These are phyloP conservation scores for Podaxis sp. DNA, from an alignment of 768 basidiomycete species.

Conservation along the genomic window DNA sequence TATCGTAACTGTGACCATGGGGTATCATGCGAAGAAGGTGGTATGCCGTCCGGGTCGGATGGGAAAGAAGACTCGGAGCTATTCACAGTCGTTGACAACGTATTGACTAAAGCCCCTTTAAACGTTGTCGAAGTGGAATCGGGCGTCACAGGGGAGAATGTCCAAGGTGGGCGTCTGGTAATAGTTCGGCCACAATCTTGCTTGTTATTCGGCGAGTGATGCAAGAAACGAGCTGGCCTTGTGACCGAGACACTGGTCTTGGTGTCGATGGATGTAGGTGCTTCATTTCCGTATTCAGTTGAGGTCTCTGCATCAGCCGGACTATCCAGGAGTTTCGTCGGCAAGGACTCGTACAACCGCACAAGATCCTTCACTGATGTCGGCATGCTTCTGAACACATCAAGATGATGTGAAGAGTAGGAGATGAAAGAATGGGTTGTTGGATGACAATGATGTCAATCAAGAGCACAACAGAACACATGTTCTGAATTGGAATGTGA, in stretches of 20 bases:
- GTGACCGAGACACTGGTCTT: constrained; percentile 12
- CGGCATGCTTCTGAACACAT: constrained; percentile 16
- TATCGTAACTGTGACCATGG: not conserved
- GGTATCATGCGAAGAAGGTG: not conserved
- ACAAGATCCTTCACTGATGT: constrained; percentile 38
- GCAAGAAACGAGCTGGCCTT: constrained; percentile 28
- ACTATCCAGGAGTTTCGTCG: not conserved
- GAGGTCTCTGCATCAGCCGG: not conserved
- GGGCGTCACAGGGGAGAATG: not conserved
- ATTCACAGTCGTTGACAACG: not conserved
- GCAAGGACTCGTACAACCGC: constrained; percentile 29
- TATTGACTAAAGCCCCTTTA: not conserved
- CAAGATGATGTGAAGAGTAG: constrained; percentile 5
- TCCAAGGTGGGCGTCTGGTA: not conserved
- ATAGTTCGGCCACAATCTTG: not conserved
- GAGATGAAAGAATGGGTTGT: not conserved
- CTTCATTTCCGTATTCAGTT: not conserved
- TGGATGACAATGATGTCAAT: constrained; percentile 1
- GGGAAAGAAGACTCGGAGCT: not conserved
- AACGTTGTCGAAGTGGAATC: constrained; percentile 1
- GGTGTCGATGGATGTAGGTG: constrained; percentile 5
- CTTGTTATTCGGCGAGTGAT: constrained; percentile 1
- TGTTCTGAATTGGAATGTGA: constrained; percentile 3
- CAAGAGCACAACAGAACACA: constrained; percentile 1
- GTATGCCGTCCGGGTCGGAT: not conserved